Conservation (phyloP, 2,329 filamentous ascomycete genomes). For the Aspergillus ruber region DNA sequence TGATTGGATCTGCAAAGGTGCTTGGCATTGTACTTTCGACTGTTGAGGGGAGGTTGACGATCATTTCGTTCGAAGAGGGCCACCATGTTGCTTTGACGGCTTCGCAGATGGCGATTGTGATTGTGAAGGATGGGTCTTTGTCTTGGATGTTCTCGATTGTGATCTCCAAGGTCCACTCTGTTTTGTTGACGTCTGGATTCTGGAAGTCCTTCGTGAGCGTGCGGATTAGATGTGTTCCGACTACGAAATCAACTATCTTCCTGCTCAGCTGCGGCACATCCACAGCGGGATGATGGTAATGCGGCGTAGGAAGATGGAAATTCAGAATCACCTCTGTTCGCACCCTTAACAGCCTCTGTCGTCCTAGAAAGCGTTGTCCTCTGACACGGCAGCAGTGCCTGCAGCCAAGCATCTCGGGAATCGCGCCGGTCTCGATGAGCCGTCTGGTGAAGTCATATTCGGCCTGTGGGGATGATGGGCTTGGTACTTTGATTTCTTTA, state of each 20-base stretch:
- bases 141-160: conserved; percentile 70
- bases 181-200: conserved; percentile 50
- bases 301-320: conserved; percentile 91
- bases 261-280: conserved; percentile 77
- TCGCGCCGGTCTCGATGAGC: conserved; percentile 73
- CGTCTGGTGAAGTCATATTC: conserved; percentile 93
- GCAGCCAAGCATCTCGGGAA: conserved; percentile 87
- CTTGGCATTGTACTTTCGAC: conserved; percentile 94
- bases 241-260: conserved; percentile 70
- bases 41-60: conserved; percentile 94
- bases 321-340: conserved; percentile 93
- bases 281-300: conserved; percentile 86
- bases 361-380: conserved; percentile 85
- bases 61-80: conserved; percentile 61
- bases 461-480: conserved; percentile 87
- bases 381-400: conserved; percentile 87
- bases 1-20: conserved; percentile 91
- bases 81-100: conserved; percentile 93
- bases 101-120: conserved; percentile 79
- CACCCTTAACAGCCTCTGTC: conserved; percentile 78
- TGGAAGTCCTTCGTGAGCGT: conserved; percentile 72
- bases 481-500: conserved; percentile 96
- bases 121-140: conserved; percentile 71
- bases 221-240: conserved; percentile 77
- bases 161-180: conserved; percentile 49